These are phyloP conservation scores for Solanum virginianum DNA, from an alignment of 257 asterid genomes.

Conservation along the genomic window DNA sequence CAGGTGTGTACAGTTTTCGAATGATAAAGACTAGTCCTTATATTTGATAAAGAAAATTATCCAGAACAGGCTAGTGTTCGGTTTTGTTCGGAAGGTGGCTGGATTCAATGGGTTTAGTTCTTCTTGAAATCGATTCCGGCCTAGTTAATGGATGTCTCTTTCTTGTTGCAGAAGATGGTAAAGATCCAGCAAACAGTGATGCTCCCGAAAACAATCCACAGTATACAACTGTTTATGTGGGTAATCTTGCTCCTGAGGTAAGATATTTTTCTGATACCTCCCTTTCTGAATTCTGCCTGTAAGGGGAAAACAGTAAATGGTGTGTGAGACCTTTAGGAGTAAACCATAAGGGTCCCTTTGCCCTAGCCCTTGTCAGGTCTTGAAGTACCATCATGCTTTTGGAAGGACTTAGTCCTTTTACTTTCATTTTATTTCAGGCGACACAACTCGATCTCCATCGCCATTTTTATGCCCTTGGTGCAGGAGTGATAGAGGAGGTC, in stretches of 20 bases:
- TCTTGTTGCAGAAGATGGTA: conserved; percentile 60
- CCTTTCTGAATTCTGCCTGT: not conserved
- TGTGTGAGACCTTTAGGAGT: not conserved
- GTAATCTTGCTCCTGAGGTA: conserved; percentile 93
- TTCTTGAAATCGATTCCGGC: not conserved
- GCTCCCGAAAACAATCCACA: conserved; percentile 91
- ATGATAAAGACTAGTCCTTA: not conserved
- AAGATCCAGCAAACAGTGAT: conserved; percentile 55
- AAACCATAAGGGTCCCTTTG: not conserved
- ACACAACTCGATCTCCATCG: conserved; percentile 89
- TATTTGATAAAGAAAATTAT: not conserved
- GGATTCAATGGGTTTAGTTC: not conserved
- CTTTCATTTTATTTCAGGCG: conserved; percentile 34
- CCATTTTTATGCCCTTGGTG: conserved; percentile 81
- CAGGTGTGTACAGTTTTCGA: conserved; percentile 30
- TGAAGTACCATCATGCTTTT: not conserved
- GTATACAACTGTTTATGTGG: conserved; percentile 85
- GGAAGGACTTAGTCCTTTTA: not conserved
- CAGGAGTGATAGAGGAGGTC: conserved; percentile 89
- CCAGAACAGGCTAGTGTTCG: not conserved
- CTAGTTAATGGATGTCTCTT: not conserved
- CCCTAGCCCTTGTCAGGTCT: not conserved
- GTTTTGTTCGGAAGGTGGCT: not conserved
- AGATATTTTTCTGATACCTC: not conserved
- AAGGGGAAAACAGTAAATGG: not conserved